Evolutionary conservation across 257 asterid species (phyloP).

Genomic region (Rauvolfia tetraphylla): DNA sequence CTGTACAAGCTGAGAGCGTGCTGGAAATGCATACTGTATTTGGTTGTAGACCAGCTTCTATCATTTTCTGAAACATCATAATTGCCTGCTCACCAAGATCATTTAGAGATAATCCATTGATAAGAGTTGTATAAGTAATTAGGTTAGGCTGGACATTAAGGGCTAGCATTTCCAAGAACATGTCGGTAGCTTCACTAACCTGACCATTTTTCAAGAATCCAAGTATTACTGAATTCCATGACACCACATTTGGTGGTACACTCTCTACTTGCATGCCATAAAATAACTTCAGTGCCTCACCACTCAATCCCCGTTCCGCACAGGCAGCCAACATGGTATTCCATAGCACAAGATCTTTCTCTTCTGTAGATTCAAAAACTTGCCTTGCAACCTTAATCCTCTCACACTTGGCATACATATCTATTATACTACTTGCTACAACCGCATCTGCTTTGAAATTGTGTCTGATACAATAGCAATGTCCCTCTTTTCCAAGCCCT

Average conservation of each 20-base stretch:
- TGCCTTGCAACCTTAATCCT: conserved; percentile 23
- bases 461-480: conserved; percentile 27
- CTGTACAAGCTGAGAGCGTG: conserved; percentile 27
- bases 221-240: conserved; percentile 29
- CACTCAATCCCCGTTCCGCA: conserved; percentile 31
- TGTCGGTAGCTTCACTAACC: conserved; percentile 26
- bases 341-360: conserved; percentile 30
- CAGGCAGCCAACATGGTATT: conserved; percentile 25
- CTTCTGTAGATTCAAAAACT: conserved; percentile 22
- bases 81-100: conserved; percentile 22
- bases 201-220: conserved; percentile 32
- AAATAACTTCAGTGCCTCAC: conserved; percentile 27
- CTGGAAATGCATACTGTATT: conserved; percentile 23
- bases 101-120: conserved; percentile 27
- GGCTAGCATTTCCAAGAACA: conserved; percentile 26
- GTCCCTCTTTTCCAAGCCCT: conserved; percentile 29
- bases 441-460: conserved; percentile 16
- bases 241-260: conserved; percentile 23
- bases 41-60: conserved; percentile 21
- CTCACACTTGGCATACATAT: conserved; percentile 34
- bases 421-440: conserved; percentile 21
- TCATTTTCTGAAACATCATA: conserved; percentile 22
- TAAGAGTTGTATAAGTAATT: conserved; percentile 27
- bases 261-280: conserved; percentile 30
- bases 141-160: conserved; percentile 21